Base-by-base conservation (phyloP, 2,329 filamentous ascomycete genomes). In the Fusarium stilboides region DNA sequence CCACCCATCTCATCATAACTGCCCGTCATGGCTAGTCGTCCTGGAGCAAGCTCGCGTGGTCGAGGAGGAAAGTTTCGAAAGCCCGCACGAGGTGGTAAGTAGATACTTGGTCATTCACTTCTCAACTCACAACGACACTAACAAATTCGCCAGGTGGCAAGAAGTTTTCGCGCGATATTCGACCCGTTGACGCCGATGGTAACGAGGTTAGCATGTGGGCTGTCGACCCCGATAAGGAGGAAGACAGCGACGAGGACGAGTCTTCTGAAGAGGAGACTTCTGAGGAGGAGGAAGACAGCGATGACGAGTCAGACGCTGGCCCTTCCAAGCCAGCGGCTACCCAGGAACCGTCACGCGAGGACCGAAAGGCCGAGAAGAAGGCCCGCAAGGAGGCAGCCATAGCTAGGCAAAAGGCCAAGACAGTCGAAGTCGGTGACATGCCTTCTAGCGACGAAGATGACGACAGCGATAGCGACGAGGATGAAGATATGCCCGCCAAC, bases 1-100 rank as follows among this genome's bases (percentile, higher is more conserved):
- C 46, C 40, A 59, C 49, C 55, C 36, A 49, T 34, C 50, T 47
- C 28, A 57, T 37, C 39, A 58, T 39, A 51, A 39, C 46, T 58
- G 28, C 46, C 62, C 76, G 82, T 74, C 51, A 86, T 88, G 86
- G 79, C 84, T 77, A 79, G 80, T 67, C 78, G 78, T 62, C 80
- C 85, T 43, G 84, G 83, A 69, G 43, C 54, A 46, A 84, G 79
- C 79, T 86, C 91, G 70, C 88, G 94, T 78, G 94, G 93, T 74
- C 92, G 94, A 78, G 94, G 92, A 76, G 94, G 94, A 82, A 98
- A 98, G 84, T 97, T 95, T 81, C 92, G 90, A 84, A 98, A 98
- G 85, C 94, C 92, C 73, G 94, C 93, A 74, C 88, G 95, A 82
- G 95, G 95, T 87, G 94, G 95, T 95, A 83, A 74, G 87, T 76